Evolutionary conservation across 1,139 yeast genomes (phyloP), one percentile per base, ranked within the genome.

Genomic region (Suhomyces bokatorum): DNA sequence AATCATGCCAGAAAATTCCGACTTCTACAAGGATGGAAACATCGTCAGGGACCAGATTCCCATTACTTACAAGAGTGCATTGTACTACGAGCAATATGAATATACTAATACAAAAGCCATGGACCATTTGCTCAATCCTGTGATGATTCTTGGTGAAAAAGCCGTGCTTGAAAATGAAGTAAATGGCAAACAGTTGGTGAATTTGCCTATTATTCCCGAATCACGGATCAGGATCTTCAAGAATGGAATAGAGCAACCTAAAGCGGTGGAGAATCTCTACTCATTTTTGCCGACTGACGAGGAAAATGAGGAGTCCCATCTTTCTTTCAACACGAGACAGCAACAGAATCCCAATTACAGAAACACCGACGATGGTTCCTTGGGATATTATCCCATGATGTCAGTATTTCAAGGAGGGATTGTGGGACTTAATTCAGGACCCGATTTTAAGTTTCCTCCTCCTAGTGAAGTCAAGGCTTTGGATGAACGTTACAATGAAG

Each of bases 311-410:
- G 65, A 61, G 22, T 46, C 51, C 9, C 56, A 58, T 31, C 41
- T 64, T 20, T 54, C 56, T 2, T 55, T 54, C 30, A 75, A 74
- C 51, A 70, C 74, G 31, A 70, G 63, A 29, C 82, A 77, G 51
- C 73, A 69, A 61, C 79, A 67, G 52, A 71, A 79, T 40, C 66
- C 75, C n/a, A 68, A 67, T 31, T 79, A 75, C 55, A 68, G 70
- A 50, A 70, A 66, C 64, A 77, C 65, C 50, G 91, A 93, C 60
- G 97, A 93, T 60, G 96, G 96, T 1, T 72, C 81, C 38, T 66
- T 90, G 44, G 99, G 98, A 0, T 93, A 95, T 62, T 93, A 83
- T 64, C 99, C 99, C 1, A 88, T 91, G 68, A 73, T 89, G 29
- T 87, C 96, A 44, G 87, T 87, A 30, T 93, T 82, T 59, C 81